Base-by-base conservation (phyloP, 2,329 filamentous ascomycete genomes). In the Trichoderma simmonsii region DNA sequence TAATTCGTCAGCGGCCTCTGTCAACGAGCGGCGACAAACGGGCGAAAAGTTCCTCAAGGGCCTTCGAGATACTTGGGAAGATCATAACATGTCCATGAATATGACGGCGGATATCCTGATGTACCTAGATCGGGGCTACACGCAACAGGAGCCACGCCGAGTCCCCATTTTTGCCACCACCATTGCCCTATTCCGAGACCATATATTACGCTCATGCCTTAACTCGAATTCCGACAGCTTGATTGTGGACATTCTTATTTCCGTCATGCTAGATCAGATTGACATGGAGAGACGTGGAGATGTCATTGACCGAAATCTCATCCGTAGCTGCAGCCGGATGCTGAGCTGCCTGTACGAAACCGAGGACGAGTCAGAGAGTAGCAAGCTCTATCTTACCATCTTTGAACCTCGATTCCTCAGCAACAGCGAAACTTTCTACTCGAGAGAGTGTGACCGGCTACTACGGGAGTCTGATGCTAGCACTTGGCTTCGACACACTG, bases 81-180 rank as follows among this genome's bases (percentile, higher is more conserved):
- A 97, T 74, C 95, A 99, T 79, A 93, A 95, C 79, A 89, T 93
- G 71, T 95, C 93, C 59, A 97, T 97, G 93, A 94, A 94, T 79
- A 98, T 98, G 95, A 91, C 94, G 65, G 94, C 95, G 4, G 96
- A 98, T 80, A 94, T 98, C 36, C 86, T 98, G 66, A 98, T 98
- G 94, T 98, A 98, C 79, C 93, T 99, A 86, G 95, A 99, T 79
- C 92, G 94, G 64, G 91, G 95, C 32, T 94, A 93, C 77, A 92
- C 90, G 64, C 86, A 90, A 43, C 77, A 80, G 64, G 94, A 97
- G 74, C 77, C 82, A 6, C 88, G 90, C 73, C 87, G 89, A 6
- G 91, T 93, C 0, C 92, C 92, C 0, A 96, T 98, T 70, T 98
- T 95, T 79, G 89, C 91, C 15, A 89, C 92, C 11, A 91, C 93